phyloP scores from a whole-genome alignment of 2,329 filamentous ascomycete genomes.

The Colletotrichum graminicola region DNA sequence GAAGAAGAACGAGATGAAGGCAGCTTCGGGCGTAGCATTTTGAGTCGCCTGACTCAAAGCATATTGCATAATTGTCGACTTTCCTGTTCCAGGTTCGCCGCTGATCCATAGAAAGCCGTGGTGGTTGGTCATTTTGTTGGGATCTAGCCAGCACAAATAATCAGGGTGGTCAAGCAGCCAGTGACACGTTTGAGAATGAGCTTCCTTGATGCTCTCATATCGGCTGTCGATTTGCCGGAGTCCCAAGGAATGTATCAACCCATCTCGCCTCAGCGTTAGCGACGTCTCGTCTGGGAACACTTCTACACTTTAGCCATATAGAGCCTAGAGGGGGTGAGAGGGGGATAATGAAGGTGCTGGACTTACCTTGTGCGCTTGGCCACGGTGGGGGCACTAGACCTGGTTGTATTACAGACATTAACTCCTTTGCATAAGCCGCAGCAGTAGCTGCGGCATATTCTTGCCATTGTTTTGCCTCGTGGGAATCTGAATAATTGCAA shows the following conservation, averaged over 20 bases:
- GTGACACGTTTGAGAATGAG: background rate
- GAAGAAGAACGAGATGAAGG: background rate
- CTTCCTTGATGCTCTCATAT: background rate
- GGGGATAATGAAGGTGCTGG: too few relatives aligned
- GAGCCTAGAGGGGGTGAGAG: too few relatives aligned
- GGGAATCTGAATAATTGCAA: conserved; percentile 53
- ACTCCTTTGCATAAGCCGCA: conserved; percentile 44
- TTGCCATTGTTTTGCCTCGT: conserved; percentile 53
- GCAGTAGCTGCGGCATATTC: conserved; percentile 50
- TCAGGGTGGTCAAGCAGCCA: background rate
- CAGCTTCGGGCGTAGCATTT: background rate
- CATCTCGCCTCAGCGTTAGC: too few relatives aligned
- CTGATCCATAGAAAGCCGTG: background rate
- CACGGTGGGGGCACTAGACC: too few relatives aligned
- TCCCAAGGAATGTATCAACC: background rate
- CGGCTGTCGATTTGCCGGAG: background rate
- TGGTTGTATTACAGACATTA: background rate
- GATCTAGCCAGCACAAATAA: background rate
- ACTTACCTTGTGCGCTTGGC: too few relatives aligned
- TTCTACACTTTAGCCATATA: too few relatives aligned
- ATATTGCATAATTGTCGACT: background rate
- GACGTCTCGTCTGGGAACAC: too few relatives aligned
- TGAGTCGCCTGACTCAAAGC: background rate
- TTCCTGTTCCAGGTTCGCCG: background rate
- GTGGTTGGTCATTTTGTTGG: background rate